phyloP scores from a whole-genome alignment of 305 asterid species.

The Rubia peregrina region DNA sequence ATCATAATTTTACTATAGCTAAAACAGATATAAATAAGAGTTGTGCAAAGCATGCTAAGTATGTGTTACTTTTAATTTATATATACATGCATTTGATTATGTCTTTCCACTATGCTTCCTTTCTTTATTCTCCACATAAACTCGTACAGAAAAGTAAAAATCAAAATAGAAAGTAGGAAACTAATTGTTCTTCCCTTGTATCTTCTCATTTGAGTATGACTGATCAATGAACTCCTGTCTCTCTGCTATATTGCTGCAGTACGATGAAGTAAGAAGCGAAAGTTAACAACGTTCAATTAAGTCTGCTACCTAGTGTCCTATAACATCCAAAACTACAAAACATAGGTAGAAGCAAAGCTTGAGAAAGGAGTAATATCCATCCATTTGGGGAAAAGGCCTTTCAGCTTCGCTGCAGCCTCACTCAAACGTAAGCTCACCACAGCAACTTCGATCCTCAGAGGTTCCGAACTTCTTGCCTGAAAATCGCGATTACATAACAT shows the following conservation, averaged over 20 bases:
- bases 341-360: slow-evolving; percentile 70
- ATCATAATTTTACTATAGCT: too few relatives aligned
- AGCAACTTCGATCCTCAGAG: slow-evolving; percentile 64
- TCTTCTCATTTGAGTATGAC: too few relatives aligned
- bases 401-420: slow-evolving; percentile 51
- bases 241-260: neutral
- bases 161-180: too few relatives aligned
- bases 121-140: too few relatives aligned
- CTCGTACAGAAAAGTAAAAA: too few relatives aligned
- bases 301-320: neutral
- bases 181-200: too few relatives aligned
- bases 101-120: too few relatives aligned
- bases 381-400: slow-evolving; percentile 84
- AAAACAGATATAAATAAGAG: too few relatives aligned
- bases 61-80: too few relatives aligned
- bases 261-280: neutral
- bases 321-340: slow-evolving; percentile 26
- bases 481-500: slow-evolving; percentile 9
- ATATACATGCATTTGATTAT: too few relatives aligned
- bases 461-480: slow-evolving; percentile 61
- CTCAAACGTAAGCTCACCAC: slow-evolving; percentile 61
- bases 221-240: too few relatives aligned
- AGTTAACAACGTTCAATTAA: neutral
- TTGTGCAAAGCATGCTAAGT: too few relatives aligned
- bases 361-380: slow-evolving; percentile 71